phyloP scores from a whole-genome alignment of 208 protist species.

The Leishmania gerbilli region DNA sequence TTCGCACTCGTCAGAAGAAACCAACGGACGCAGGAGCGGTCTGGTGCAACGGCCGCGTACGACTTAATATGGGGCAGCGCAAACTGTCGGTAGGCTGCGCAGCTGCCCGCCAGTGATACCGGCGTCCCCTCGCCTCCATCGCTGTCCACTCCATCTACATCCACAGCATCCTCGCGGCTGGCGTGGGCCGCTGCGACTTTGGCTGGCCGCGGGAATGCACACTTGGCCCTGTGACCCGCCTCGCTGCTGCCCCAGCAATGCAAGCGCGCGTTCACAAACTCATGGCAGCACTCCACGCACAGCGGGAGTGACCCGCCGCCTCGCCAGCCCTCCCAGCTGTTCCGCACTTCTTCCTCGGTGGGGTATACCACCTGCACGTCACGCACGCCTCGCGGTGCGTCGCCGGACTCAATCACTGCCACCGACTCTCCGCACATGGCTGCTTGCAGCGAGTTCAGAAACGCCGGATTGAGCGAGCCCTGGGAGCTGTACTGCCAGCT shows the following conservation, averaged over 20 bases:
- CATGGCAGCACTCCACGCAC: constrained; percentile 45
- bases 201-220: neutral
- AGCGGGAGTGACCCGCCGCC: constrained; percentile 78
- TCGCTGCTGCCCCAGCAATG: constrained; percentile 51
- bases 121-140: neutral
- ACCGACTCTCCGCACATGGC: constrained; percentile 40
- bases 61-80: constrained; percentile 88
- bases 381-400: neutral
- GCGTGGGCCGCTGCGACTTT: neutral
- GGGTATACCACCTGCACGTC: constrained; percentile 80
- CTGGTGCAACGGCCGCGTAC: constrained; percentile 50
- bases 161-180: constrained; percentile 6
- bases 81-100: constrained; percentile 12
- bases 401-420: neutral
- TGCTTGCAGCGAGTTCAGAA: constrained; percentile 45
- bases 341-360: constrained; percentile 74
- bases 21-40: constrained; percentile 52
- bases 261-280: constrained; percentile 71
- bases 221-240: neutral
- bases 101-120: neutral
- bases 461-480: constrained; percentile 51
- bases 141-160: constrained; percentile 17
- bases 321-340: constrained; percentile 74
- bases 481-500: constrained; percentile 90
- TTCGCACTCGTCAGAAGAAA: constrained; percentile 85